Percentiles rank a stretch among this genome's conserved stretches.
These are phyloP conservation scores for Senna tora DNA, from an alignment of 306 rosid genomes.

Conservation along the genomic window DNA sequence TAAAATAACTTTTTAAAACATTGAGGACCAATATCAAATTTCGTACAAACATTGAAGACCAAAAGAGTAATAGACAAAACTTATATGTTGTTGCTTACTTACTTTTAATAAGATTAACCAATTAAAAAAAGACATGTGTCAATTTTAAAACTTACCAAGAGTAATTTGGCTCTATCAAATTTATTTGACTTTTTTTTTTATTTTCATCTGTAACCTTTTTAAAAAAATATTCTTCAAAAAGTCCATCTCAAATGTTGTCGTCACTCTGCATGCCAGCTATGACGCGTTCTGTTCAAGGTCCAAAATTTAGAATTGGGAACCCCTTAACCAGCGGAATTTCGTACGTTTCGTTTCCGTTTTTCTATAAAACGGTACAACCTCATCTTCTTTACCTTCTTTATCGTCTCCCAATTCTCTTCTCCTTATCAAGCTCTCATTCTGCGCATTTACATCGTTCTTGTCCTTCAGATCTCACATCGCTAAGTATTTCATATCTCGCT, in stretches of 20 bases:
- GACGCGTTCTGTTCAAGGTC: not conserved
- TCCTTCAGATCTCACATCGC: not conserved
- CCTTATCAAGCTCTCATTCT: not conserved
- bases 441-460: not conserved
- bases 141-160: too few species aligned
- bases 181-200: too few species aligned
- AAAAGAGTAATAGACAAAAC: too few species aligned
- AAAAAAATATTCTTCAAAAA: too few species aligned
- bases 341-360: constrained; percentile 38
- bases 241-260: not conserved
- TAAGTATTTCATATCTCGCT: not conserved
- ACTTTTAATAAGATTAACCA: too few species aligned
- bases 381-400: rapidly evolving
- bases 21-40: too few species aligned
- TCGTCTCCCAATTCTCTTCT: constrained; percentile 32
- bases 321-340: not conserved
- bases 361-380: constrained; percentile 22
- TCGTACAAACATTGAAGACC: too few species aligned
- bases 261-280: constrained; percentile 3
- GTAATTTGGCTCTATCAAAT: too few species aligned
- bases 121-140: too few species aligned
- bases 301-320: not conserved
- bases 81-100: too few species aligned
- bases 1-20: too few species aligned
- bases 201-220: too few species aligned